Evolutionary conservation across 768 basidiomycete species (phyloP).

Genomic region (Amanita brunnescens): DNA sequence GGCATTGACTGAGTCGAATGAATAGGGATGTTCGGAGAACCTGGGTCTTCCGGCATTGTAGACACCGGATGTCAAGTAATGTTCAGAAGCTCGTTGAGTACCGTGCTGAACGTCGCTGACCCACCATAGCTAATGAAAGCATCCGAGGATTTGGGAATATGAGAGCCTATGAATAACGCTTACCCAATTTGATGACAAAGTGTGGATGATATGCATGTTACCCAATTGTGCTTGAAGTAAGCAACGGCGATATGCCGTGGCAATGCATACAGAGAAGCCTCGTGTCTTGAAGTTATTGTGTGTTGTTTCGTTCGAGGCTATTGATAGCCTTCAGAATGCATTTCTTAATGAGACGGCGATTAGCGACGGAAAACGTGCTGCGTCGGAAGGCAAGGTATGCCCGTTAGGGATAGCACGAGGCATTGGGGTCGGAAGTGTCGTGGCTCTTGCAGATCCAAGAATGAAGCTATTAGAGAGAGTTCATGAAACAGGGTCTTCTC

Average conservation of each 20-base stretch:
- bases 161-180: background rate
- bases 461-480: background rate
- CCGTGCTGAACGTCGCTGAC: background rate
- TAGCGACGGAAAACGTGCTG: conserved; percentile 1
- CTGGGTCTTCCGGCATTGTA: too few species aligned
- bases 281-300: background rate
- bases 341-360: background rate
- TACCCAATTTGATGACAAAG: background rate
- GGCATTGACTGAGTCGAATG: background rate
- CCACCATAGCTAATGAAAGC: background rate
- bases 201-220: background rate
- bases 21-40: background rate
- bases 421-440: background rate
- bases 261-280: background rate
- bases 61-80: background rate
- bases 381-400: background rate
- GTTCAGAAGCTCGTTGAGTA: background rate
- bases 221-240: background rate
- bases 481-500: background rate
- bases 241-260: background rate
- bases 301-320: background rate
- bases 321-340: conserved; percentile 3
- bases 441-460: background rate
- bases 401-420: background rate
- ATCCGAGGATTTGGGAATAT: background rate